Evolutionary conservation across 2,329 filamentous ascomycete species (phyloP).

Genomic region (Venturia oleaginea): DNA sequence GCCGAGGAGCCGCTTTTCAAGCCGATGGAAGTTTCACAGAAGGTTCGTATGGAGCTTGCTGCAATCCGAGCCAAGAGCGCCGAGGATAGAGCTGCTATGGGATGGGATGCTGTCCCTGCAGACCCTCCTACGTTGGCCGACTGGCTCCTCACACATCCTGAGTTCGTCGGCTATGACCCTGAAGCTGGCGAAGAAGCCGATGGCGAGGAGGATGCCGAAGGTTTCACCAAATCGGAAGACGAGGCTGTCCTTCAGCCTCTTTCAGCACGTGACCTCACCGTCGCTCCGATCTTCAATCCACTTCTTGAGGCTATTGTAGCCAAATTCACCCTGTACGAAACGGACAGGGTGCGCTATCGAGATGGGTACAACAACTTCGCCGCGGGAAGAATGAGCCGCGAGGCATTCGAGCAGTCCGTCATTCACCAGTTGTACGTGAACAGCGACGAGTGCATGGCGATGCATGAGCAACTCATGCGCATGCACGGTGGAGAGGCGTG

Average conservation of each 20-base stretch:
- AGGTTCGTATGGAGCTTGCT: neutral
- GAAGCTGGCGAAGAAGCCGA: neutral
- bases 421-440: neutral
- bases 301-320: neutral
- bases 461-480: neutral
- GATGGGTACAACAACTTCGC: neutral
- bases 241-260: no score
- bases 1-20: neutral
- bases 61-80: neutral
- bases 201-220: neutral
- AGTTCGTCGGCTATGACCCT: neutral
- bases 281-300: no score
- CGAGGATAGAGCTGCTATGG: neutral
- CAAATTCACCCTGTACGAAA: neutral
- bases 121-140: neutral
- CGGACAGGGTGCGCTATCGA: neutral
- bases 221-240: no score
- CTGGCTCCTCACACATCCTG: neutral
- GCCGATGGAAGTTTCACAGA: neutral
- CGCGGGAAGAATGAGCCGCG: neutral
- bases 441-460: neutral
- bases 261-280: no score
- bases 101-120: neutral
- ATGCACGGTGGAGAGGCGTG: neutral
- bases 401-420: neutral